Percentiles rank a stretch among this genome's conserved stretches.
Conservation (phyloP, 208 protist genomes). For the Acanthamoeba healyi region DNA sequence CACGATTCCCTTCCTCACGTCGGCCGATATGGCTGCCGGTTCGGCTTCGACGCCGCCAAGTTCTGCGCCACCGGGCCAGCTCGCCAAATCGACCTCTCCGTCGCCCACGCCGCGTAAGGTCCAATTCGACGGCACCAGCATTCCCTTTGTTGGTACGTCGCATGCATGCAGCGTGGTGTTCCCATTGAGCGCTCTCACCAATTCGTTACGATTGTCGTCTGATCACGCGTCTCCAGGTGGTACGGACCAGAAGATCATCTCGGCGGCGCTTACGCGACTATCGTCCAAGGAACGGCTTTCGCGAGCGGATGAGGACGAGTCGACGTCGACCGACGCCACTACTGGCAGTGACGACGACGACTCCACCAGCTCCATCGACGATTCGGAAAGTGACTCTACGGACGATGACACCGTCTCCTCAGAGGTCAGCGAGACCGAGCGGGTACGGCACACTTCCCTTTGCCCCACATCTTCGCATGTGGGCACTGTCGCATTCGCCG, state of each 20-base stretch:
- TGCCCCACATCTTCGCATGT: not conserved
- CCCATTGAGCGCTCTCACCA: no score
- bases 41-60: not conserved
- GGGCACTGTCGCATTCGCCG: not conserved
- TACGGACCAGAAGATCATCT: constrained; percentile 13
- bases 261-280: constrained; percentile 50
- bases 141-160: constrained; percentile 13
- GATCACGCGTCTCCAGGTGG: not conserved
- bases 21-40: not conserved
- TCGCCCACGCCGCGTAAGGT: constrained; percentile 29
- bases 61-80: not conserved
- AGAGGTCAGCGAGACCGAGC: constrained; percentile 23
- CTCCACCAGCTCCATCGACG: not conserved
- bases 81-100: not conserved
- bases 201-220: not conserved
- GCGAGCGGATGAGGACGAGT: not conserved
- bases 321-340: not conserved
- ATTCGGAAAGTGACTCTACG: not conserved
- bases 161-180: not conserved
- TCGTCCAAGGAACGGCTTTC: constrained; percentile 14
- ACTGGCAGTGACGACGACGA: constrained; percentile 39
- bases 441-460: not conserved
- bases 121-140: constrained; percentile 48
- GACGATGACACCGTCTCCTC: not conserved
- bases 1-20: constrained; percentile 36